phyloP scores from a whole-genome alignment of 257 asterid species.

The Solanum chiquidenum region DNA sequence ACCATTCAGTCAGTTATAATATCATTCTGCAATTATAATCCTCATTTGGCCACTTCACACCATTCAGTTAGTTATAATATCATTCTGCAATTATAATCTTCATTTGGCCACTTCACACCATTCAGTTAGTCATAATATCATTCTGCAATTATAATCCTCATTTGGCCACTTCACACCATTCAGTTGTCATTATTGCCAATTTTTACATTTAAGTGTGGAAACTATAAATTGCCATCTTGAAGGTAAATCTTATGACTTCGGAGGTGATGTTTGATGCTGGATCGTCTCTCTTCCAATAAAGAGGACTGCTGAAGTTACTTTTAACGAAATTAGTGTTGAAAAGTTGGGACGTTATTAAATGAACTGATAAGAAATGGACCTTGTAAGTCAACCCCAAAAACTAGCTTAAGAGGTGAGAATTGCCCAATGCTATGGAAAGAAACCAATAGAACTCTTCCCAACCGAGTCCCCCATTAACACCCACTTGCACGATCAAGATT shows the following conservation, averaged over 20 bases:
- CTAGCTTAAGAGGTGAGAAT: background rate
- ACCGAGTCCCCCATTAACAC: background rate
- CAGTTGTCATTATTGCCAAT: background rate
- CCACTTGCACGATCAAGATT: background rate
- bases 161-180: too few species aligned
- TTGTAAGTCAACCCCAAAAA: background rate
- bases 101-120: too few species aligned
- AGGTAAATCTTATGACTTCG: background rate
- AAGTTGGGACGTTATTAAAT: background rate
- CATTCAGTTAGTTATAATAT: background rate
- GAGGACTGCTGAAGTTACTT: background rate
- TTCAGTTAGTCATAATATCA: too few species aligned
- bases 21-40: background rate
- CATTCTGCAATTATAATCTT: too few species aligned
- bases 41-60: background rate
- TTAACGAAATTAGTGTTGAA: background rate
- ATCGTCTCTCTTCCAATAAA: background rate
- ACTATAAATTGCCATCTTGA: background rate
- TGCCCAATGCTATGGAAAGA: background rate
- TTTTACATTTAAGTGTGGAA: background rate
- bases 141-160: too few species aligned
- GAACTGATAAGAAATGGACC: background rate
- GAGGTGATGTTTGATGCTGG: background rate
- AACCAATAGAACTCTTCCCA: background rate
- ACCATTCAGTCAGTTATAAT: background rate